These are phyloP conservation scores for Rhizoclosmatium sp. DNA, from an alignment of 192 early-diverging fungal genomes.

Conservation along the genomic window DNA sequence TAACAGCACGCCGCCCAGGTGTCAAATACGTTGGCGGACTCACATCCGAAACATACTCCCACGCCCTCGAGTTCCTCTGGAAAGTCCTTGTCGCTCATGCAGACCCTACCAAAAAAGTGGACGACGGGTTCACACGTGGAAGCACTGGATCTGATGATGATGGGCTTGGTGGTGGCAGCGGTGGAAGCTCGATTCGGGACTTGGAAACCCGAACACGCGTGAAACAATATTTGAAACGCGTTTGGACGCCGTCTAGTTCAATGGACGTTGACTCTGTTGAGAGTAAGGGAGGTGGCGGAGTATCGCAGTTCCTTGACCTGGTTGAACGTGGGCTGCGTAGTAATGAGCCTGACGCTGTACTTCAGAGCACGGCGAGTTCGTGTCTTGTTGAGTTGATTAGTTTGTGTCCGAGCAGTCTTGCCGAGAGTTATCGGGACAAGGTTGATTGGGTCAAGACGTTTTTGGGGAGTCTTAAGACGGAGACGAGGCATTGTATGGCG, in stretches of 20 bases:
- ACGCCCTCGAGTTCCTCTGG: constrained; percentile 70
- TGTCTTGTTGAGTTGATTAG: constrained; percentile 78
- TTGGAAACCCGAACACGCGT: constrained; percentile 36
- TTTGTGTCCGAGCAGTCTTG: constrained; percentile 65
- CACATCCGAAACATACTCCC: constrained; percentile 68
- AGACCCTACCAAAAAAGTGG: constrained; percentile 61
- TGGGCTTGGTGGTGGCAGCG: constrained; percentile 42
- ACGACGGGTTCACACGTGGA: constrained; percentile 38
- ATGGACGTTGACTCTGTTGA: constrained; percentile 35
- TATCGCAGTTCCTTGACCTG: constrained; percentile 62
- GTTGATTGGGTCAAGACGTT: constrained; percentile 61
- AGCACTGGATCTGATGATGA: constrained; percentile 44
- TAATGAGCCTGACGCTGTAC: constrained; percentile 60
- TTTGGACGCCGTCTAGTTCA: constrained; percentile 5
- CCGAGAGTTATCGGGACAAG: constrained; percentile 56
- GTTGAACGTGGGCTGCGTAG: constrained; percentile 66
- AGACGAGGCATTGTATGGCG: constrained; percentile 71
- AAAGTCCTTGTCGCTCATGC: constrained; percentile 65
- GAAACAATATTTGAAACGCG: constrained; percentile 1
- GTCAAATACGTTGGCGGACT: constrained; percentile 59
- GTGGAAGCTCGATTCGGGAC: constrained; percentile 39
- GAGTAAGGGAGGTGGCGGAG: no score
- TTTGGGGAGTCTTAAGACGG: constrained; percentile 62
- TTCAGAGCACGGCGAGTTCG: constrained; percentile 69
- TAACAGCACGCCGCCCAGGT: constrained; percentile 16